A percentile compares a stretch with the other conserved stretches of the same genome.
These are phyloP conservation scores for Arthrobotrys pseudoclavata DNA, from an alignment of 2,329 filamentous ascomycete genomes.

Conservation along the genomic window DNA sequence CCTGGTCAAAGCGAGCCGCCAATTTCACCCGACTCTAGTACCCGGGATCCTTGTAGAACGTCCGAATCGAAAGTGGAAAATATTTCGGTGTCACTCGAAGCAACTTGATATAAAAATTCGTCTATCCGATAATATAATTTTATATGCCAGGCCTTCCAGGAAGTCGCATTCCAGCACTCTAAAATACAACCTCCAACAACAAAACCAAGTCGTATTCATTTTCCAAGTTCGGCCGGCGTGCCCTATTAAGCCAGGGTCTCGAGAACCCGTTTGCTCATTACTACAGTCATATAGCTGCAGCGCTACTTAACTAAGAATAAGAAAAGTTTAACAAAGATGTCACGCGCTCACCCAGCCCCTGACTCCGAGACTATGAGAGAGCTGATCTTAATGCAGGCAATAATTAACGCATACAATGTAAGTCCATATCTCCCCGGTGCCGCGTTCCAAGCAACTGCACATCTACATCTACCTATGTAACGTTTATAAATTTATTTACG, in stretches of 20 bases:
- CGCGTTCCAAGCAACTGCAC: constrained; percentile 2
- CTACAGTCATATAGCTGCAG: background rate
- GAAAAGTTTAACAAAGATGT: constrained; percentile 36
- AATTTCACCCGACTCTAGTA: background rate
- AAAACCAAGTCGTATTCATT: background rate
- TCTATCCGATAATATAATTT: constrained; percentile 8
- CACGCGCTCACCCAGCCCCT: constrained; percentile 35
- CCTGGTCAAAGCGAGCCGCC: background rate
- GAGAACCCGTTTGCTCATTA: background rate
- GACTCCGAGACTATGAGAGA: constrained; percentile 51
- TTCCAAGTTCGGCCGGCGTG: background rate
- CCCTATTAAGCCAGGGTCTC: background rate
- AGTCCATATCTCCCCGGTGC: constrained; percentile 2
- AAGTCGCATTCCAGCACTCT: background rate
- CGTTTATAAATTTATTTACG: background rate
- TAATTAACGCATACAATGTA: constrained; percentile 56
- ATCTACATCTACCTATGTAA: background rate
- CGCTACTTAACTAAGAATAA: background rate
- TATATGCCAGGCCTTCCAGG: background rate
- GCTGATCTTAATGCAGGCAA: constrained; percentile 53
- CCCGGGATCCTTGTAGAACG: constrained; percentile 3
- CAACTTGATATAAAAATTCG: background rate
- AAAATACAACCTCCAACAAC: constrained; percentile 22
- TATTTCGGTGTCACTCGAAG: constrained; percentile 19
- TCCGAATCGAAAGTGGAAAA: background rate